These are phyloP conservation scores for Penicillium desertorum DNA, from an alignment of 495 filamentous ascomycete species.

Conservation along the genomic window DNA sequence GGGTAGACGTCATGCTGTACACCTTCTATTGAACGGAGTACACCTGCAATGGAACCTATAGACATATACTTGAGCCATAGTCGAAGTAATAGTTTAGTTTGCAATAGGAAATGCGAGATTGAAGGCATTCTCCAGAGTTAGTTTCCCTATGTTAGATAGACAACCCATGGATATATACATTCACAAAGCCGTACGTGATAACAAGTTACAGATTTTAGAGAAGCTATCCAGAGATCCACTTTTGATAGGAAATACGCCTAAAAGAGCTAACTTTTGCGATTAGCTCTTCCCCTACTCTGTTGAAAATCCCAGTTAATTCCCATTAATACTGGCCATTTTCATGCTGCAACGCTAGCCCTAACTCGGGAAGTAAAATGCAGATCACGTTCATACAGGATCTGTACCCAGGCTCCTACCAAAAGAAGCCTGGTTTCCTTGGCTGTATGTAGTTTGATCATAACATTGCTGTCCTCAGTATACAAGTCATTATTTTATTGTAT, in stretches of 20 bases:
- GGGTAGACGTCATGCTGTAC: constrained; percentile 14
- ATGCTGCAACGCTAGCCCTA: no score
- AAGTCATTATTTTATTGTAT: no score
- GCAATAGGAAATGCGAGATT: not conserved
- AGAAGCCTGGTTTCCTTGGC: no score
- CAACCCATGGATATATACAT: no score
- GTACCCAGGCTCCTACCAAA: no score
- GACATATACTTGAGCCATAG: not conserved
- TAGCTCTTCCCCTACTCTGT: not conserved
- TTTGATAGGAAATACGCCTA: not conserved
- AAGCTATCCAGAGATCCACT: not conserved
- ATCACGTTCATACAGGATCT: no score
- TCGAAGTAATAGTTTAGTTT: not conserved
- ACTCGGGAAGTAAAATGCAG: no score
- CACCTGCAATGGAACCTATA: not conserved
- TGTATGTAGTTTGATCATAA: no score
- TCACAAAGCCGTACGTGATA: no score
- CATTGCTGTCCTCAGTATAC: no score
- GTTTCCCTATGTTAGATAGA: not conserved
- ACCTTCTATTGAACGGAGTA: not conserved
- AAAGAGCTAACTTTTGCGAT: constrained; percentile 1
- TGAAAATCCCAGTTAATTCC: no score
- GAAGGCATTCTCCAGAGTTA: not conserved
- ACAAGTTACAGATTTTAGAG: not conserved
- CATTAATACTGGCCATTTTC: no score